phyloP scores from a whole-genome alignment of 2,329 filamentous ascomycete genomes.

The Arthrobotrys pseudoclavata region DNA sequence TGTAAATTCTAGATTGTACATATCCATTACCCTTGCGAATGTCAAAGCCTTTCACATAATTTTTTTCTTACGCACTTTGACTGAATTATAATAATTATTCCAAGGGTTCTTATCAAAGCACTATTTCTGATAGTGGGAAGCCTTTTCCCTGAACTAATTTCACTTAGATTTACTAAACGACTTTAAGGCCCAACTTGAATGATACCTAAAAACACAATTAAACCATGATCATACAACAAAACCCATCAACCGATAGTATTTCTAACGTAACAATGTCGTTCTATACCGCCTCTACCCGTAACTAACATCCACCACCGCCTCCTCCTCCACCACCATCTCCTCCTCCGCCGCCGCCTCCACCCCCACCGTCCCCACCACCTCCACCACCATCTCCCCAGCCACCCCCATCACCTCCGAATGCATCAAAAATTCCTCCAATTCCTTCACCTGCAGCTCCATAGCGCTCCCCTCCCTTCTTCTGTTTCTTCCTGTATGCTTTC shows the following conservation, averaged over 20 bases:
- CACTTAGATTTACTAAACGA: background rate
- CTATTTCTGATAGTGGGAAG: too few species aligned
- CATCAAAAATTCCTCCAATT: slow-evolving; percentile 32
- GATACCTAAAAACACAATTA: background rate
- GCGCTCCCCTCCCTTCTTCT: slow-evolving; percentile 23
- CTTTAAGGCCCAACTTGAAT: too few species aligned
- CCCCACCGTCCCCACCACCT: background rate
- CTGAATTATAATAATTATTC: too few species aligned
- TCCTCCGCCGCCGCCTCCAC: slow-evolving; percentile 14
- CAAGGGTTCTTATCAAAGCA: background rate
- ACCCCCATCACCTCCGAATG: slow-evolving; percentile 3
- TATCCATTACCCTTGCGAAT: slow-evolving; percentile 45
- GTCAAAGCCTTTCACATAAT: slow-evolving; percentile 12
- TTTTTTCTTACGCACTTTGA: background rate
- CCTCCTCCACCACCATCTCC: background rate
- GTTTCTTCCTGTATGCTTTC: slow-evolving; percentile 41
- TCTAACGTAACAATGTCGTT: too few species aligned
- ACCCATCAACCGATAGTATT: background rate
- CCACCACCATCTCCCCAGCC: background rate
- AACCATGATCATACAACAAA: background rate
- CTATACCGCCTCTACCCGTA: too few species aligned
- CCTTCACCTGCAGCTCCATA: slow-evolving; percentile 15
- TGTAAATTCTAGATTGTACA: slow-evolving; percentile 60
- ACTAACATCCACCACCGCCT: background rate
- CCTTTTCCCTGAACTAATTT: background rate